Evolutionary conservation across 805 yeast species (phyloP).

Genomic region (Suhomyces emberorum): DNA sequence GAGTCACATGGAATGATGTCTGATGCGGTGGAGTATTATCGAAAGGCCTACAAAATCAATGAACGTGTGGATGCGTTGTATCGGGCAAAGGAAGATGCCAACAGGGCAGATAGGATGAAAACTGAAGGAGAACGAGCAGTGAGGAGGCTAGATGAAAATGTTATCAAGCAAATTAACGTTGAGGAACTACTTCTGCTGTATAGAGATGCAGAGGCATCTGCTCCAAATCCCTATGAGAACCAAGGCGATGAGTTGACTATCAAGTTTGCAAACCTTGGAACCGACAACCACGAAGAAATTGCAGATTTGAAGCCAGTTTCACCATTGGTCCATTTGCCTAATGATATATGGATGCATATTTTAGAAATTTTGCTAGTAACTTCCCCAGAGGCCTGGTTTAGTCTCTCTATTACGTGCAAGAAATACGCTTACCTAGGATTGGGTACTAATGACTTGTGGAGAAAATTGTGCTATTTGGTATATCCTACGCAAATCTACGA

Average conservation of each 20-base stretch:
- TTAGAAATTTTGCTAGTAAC: slow-evolving; percentile 43
- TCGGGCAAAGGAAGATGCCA: slow-evolving; percentile 48
- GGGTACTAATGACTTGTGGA: slow-evolving; percentile 47
- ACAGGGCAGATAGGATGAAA: slow-evolving; percentile 11
- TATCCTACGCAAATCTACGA: slow-evolving; percentile 56
- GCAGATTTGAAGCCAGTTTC: slow-evolving; percentile 28
- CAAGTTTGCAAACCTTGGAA: slow-evolving; percentile 24
- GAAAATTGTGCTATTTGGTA: slow-evolving; percentile 45
- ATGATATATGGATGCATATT: slow-evolving; percentile 55
- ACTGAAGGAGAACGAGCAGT: slow-evolving; percentile 27
- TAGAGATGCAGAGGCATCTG: slow-evolving; percentile 24
- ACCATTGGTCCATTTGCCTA: slow-evolving; percentile 41
- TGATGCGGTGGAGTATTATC: slow-evolving; percentile 75
- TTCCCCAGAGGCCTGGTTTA: slow-evolving; percentile 65
- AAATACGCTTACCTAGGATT: slow-evolving; percentile 58
- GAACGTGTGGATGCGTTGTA: slow-evolving; percentile 65
- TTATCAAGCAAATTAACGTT: slow-evolving; percentile 41
- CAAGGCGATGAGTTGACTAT: slow-evolving; percentile 19
- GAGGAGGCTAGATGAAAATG: slow-evolving; percentile 32
- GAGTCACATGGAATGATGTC: slow-evolving; percentile 73
- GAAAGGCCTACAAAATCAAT: slow-evolving; percentile 63
- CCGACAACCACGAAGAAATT: slow-evolving; percentile 17
- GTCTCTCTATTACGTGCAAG: slow-evolving; percentile 57
- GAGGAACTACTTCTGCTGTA: slow-evolving; percentile 36
- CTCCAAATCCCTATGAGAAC: slow-evolving; percentile 22